Conservation (phyloP, 1,284 basidiomycete genomes). For the Ceratobasidium sp. region DNA sequence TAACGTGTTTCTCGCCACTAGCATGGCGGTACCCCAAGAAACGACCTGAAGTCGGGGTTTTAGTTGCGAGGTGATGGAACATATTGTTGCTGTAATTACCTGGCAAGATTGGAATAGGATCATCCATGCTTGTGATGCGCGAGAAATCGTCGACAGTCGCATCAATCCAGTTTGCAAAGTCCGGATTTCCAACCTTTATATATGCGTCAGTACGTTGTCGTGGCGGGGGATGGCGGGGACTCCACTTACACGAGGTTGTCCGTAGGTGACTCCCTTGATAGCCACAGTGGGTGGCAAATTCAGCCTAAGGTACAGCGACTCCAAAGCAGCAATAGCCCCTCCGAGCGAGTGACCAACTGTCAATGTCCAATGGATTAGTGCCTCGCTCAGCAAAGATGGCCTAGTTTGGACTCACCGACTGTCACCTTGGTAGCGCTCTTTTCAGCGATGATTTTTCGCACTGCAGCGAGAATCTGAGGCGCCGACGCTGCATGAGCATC, state of each 20-base stretch:
- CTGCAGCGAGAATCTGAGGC: conserved; percentile 18
- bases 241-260: conserved; percentile 36
- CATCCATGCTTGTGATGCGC: conserved; percentile 38
- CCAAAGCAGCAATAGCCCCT: conserved; percentile 44
- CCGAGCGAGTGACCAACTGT: conserved; percentile 30
- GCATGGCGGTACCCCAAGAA: conserved; percentile 43
- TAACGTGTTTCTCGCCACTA: conserved; percentile 44
- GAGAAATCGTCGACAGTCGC: conserved; percentile 33
- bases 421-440: conserved; percentile 18
- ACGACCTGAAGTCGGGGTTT: conserved; percentile 3
- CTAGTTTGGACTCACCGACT: background rate
- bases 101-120: conserved; percentile 27
- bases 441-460: conserved; percentile 29
- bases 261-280: conserved; percentile 42
- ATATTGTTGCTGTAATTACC: background rate
- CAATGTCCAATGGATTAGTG: background rate
- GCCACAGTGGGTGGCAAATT: conserved; percentile 30
- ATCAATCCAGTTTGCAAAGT: conserved; percentile 43
- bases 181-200: conserved; percentile 43
- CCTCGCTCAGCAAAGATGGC: background rate
- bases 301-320: conserved; percentile 36
- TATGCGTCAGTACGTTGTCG: background rate
- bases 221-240: background rate
- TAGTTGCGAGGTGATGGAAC: background rate
- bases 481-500: conserved; percentile 35